Base-by-base conservation (phyloP, 2,329 filamentous ascomycete genomes). In the Aureobasidium sp. region DNA sequence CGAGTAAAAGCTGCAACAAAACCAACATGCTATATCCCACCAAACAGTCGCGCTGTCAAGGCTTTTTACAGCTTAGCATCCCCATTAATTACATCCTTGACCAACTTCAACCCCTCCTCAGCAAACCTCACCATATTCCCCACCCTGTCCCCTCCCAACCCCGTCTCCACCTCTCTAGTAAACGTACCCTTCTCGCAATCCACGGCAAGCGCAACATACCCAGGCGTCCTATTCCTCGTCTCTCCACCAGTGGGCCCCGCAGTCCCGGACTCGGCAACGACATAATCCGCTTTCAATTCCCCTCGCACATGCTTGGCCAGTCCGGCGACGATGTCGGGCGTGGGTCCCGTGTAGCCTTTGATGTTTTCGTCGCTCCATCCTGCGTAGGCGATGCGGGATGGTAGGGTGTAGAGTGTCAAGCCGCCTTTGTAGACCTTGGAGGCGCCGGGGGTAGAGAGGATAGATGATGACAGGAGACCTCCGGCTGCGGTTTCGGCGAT, bases 51-150 rank as follows among this genome's bases (percentile, higher is more conserved):
- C n/a, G n/a, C n/a, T n/a, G n/a, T n/a, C n/a, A n/a, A n/a, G n/a
- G n/a, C n/a, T 15, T n/a, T 47, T 15, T 65, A 75, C 54, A 75
- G 59, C 68, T 77, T 76, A 37, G 70, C 71, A 50, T 74, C 70
- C 9, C 72, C 75, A 61, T 76, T 76, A 42, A 85, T 76, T 35
- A 83, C 79, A 71, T 85, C 83, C 66, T 74, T 77, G 64, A 85
- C 69, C 63, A 86, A 68, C 66, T 69, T 78, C 73, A 86, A 71
- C 25, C 74, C 82, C 69, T 83, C 82, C 3, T 77, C 74, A 0
- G 84, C 82, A 76, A 87, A 87, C 38, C 71, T 70, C 61, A 86
- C 75, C 84, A 87, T 87, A 67, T 87, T 87, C 54, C 65, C 78
- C 67, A 81, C 78, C 60, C 84, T 73, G 67, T 85, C 78, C 2